phyloP scores from a whole-genome alignment of 495 filamentous ascomycete species.

The Aspergillus hancockii region DNA sequence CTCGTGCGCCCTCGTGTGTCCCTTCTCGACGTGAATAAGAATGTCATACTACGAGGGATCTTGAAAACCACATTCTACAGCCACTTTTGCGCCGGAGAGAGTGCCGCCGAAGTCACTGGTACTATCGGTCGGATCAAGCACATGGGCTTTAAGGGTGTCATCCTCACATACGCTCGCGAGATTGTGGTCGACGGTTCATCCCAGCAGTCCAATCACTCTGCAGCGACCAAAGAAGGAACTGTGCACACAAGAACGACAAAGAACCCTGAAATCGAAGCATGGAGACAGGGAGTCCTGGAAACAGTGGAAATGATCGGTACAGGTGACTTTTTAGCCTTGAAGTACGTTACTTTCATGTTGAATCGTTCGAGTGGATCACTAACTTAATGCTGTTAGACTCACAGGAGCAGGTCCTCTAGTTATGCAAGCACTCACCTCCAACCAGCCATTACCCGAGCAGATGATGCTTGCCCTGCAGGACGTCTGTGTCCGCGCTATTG shows the following conservation, averaged over 20 bases:
- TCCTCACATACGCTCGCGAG: slow-evolving; percentile 48
- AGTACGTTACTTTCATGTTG: slow-evolving; percentile 43
- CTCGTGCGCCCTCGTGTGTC: slow-evolving; percentile 41
- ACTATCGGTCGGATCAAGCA: slow-evolving; percentile 40
- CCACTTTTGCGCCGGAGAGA: slow-evolving; percentile 52
- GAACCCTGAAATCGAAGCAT: slow-evolving; percentile 61
- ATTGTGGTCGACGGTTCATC: slow-evolving; percentile 38
- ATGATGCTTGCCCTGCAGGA: slow-evolving; percentile 42
- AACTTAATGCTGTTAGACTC: slow-evolving; percentile 20
- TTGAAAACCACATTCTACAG: slow-evolving; percentile 49
- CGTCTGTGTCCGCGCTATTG: slow-evolving; percentile 36
- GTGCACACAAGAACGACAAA: slow-evolving; percentile 6
- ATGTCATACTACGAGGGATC: slow-evolving; percentile 38
- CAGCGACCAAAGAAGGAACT: slow-evolving; percentile 19
- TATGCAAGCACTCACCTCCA: slow-evolving; percentile 31
- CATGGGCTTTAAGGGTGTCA: slow-evolving; percentile 44
- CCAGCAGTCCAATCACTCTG: slow-evolving; percentile 26
- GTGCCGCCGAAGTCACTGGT: slow-evolving; percentile 29
- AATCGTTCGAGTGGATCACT: background rate
- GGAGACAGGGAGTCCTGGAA: slow-evolving; percentile 68
- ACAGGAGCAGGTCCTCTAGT: slow-evolving; percentile 32
- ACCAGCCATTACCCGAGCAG: slow-evolving; percentile 32
- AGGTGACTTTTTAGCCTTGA: slow-evolving; percentile 80
- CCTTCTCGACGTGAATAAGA: slow-evolving; percentile 44
- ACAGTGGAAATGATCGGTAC: slow-evolving; percentile 66